phyloP scores from a whole-genome alignment of 2,329 filamentous ascomycete genomes.

The Talaromyces atroroseus region DNA sequence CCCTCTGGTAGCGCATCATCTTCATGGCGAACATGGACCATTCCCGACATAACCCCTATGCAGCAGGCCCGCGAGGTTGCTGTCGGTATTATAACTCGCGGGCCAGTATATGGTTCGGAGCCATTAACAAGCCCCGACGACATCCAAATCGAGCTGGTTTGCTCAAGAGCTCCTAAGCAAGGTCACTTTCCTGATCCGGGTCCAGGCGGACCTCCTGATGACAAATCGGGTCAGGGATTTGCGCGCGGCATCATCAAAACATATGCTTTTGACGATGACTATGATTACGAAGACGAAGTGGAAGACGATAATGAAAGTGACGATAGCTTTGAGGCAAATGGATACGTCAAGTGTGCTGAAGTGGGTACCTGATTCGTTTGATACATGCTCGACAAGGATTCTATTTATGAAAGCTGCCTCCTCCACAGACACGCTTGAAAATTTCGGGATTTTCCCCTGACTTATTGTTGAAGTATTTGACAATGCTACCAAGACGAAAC shows the following conservation, averaged over 20 bases:
- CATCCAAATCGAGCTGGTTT: slow-evolving; percentile 32
- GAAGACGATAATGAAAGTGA: background rate
- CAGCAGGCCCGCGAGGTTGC: slow-evolving; percentile 33
- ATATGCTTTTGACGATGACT: slow-evolving; percentile 10
- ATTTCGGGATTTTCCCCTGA: background rate
- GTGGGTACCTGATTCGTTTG: background rate
- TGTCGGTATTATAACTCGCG: slow-evolving; percentile 33
- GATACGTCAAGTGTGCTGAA: background rate
- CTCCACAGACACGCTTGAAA: background rate
- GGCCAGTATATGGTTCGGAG: slow-evolving; percentile 23
- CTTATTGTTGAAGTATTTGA: background rate
- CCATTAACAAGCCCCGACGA: slow-evolving; percentile 24
- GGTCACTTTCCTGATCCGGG: background rate
- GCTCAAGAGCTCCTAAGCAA: slow-evolving; percentile 28
- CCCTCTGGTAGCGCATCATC: slow-evolving; percentile 23
- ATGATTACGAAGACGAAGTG: slow-evolving; percentile 2
- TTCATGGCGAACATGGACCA: slow-evolving; percentile 35
- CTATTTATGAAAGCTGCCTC: background rate
- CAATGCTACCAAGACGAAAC: background rate
- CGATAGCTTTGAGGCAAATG: background rate
- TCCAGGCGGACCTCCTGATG: background rate
- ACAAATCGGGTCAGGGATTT: background rate
- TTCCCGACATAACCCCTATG: slow-evolving; percentile 27
- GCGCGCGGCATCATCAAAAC: slow-evolving; percentile 2
- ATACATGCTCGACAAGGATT: background rate